Conservation (phyloP, 805 yeast species). For the Zygotorulaspora florentina region DNA sequence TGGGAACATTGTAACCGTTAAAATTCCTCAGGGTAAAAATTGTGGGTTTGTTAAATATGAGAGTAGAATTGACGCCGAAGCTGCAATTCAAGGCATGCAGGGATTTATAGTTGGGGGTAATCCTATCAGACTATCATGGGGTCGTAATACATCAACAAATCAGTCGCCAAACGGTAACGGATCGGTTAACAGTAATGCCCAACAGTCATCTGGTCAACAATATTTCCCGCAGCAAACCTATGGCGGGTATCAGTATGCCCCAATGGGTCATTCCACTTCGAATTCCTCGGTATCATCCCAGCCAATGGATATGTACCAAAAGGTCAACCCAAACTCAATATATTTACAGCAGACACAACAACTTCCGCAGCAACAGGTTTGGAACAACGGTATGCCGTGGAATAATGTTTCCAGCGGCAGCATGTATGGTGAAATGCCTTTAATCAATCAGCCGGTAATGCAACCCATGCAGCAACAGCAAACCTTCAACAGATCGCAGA, state of each 20-base stretch:
- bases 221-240: conserved; percentile 8
- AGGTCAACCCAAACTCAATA: conserved; percentile 6
- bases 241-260: conserved; percentile 5
- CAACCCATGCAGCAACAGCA: conserved; percentile 6
- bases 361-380: conserved; percentile 8
- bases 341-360: conserved; percentile 7
- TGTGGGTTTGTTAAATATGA: conserved; percentile 74
- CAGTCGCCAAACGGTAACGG: conserved; percentile 1
- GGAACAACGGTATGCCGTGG: conserved; percentile 8
- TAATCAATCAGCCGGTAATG: conserved; percentile 2
- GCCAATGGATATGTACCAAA: conserved; percentile 12
- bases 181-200: neutral
- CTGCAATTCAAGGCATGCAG: conserved; percentile 73
- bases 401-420: conserved; percentile 3
- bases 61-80: conserved; percentile 68
- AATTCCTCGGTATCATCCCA: conserved; percentile 9
- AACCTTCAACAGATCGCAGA: conserved; percentile 6
- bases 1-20: conserved; percentile 65
- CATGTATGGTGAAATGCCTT: conserved; percentile 4
- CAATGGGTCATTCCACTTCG: conserved; percentile 12
- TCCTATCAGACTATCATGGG: conserved; percentile 73
- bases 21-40: conserved; percentile 74
- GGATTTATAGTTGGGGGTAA: conserved; percentile 75
- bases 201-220: conserved; percentile 7
- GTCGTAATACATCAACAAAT: conserved; percentile 37